Evolutionary conservation across 768 basidiomycete genomes (phyloP).

Genomic region (Leccinum pellstonianum): DNA sequence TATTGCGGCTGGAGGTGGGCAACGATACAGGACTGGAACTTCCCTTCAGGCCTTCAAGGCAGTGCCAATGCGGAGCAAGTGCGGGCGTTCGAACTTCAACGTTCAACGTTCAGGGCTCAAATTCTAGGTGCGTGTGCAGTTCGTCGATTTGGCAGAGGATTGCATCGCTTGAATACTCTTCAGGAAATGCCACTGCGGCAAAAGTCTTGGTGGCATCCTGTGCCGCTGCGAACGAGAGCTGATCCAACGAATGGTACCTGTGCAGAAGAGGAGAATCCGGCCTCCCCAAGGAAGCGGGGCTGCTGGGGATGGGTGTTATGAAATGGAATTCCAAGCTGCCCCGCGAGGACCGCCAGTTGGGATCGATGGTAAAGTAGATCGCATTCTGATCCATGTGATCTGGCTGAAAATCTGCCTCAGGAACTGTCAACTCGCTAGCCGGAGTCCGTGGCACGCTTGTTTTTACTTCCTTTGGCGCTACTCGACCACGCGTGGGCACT

Average conservation of each 20-base stretch:
- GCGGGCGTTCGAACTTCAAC: conserved; percentile 6
- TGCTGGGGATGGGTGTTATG: conserved; percentile 27
- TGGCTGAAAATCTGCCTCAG: not conserved
- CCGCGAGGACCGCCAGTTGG: conserved; percentile 21
- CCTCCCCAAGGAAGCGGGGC: conserved; percentile 8
- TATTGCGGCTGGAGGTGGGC: not conserved
- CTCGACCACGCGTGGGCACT: not conserved
- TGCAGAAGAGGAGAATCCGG: conserved; percentile 26
- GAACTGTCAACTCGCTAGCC: not conserved
- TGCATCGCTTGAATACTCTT: not conserved
- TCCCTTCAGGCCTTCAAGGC: not conserved
- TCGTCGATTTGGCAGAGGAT: conserved; percentile 22
- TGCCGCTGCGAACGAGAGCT: conserved; percentile 9
- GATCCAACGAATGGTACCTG: conserved; percentile 22
- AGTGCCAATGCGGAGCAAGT: not conserved
- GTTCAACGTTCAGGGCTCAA: conserved; percentile 4
- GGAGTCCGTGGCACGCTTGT: not conserved
- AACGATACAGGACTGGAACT: not conserved
- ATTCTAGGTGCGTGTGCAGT: conserved; percentile 21
- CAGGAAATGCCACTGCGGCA: not conserved
- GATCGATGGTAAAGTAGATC: conserved; percentile 32
- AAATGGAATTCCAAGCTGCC: conserved; percentile 21
- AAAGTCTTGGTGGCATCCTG: not conserved
- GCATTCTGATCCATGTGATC: conserved; percentile 20
- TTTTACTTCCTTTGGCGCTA: not conserved